Evolutionary conservation across 805 yeast species (phyloP).

Genomic region (Kluyveromyces wickerhamii): DNA sequence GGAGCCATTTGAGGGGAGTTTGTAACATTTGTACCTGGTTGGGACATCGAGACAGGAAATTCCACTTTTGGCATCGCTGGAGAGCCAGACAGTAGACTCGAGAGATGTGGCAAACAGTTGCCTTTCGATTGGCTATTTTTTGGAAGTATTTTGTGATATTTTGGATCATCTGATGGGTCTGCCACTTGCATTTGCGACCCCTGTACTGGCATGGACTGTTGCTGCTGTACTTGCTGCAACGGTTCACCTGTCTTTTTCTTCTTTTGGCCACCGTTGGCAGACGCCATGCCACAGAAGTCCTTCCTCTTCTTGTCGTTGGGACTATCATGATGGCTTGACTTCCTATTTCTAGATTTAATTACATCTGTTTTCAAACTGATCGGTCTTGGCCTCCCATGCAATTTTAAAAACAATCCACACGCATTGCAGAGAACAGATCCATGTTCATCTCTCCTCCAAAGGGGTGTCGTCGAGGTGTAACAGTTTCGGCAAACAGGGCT

Average conservation of each 20-base stretch:
- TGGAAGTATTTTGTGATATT: conserved; percentile 12
- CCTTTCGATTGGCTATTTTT: conserved; percentile 2
- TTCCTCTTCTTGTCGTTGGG: conserved; percentile 16
- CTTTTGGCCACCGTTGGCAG: neutral
- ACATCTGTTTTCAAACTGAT: conserved; percentile 87
- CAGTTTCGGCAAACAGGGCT: conserved; percentile 83
- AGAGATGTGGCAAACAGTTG: conserved; percentile 10
- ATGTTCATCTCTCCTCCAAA: conserved; percentile 91
- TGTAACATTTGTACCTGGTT: conserved; percentile 3
- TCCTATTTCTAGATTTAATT: conserved; percentile 83
- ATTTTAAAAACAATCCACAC: conserved; percentile 79
- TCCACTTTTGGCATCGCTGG: neutral
- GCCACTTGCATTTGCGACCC: too few relatives aligned
- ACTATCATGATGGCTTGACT: conserved; percentile 29
- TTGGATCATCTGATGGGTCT: conserved; percentile 15
- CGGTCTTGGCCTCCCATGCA: conserved; percentile 91
- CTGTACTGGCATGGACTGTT: too few relatives aligned
- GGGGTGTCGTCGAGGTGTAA: conserved; percentile 85
- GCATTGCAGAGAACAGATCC: conserved; percentile 92
- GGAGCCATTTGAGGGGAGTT: conserved; percentile 11
- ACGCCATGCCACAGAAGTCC: conserved; percentile 2
- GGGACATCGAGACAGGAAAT: conserved; percentile 1
- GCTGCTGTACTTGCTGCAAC: too few relatives aligned
- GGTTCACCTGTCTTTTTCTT: conserved; percentile 5
- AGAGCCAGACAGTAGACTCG: conserved; percentile 8